Base-by-base conservation (phyloP, 345 rosid species). In the Bruguiera gymnorhiza region DNA sequence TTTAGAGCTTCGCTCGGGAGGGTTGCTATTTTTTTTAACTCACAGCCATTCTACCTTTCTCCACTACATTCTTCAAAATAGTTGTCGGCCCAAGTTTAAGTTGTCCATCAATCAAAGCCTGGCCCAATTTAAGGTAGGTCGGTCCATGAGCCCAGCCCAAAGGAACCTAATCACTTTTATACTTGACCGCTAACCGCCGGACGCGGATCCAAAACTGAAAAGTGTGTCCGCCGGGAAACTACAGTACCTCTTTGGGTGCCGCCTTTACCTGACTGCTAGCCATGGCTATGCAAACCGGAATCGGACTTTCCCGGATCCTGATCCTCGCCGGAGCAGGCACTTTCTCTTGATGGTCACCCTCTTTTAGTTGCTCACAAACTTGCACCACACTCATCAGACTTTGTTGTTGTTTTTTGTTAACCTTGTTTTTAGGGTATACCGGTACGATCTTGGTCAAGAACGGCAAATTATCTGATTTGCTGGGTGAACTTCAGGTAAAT, bases 241-340 rank as follows among this genome's bases (percentile, higher is more conserved):
- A 10, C 46, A 55, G 26, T 55, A 29, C 24, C 59, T 55, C 29
- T 8, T n/a, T 4, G 20, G 1, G 23, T 18, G 3, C 18, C 5
- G 30, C 18, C 30, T 61, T 66, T 27, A 6, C 43, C 29, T 13
- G 58, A 61, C 60, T 19, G 21, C 23, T 36, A 23, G 72, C 67
- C 74, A 94, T 94, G 97, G 89, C 96, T 67, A 67, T 89, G 92
- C 97, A 91, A 78, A 48, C 87, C 6, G 95, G 97, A 60, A 68
- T 94, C 20, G 83, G 98, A 50, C 67, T 89, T 27, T 84, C 93
- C 13, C 87, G 66, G 87, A 85, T 94, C 78, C 55, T 94, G 62
- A 3, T 94, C 79, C 69, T 94, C 55, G 96, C 80, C 70, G 97
- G 97, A 76, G 96, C 96, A 72, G 97, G 98, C 83, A 76, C n/a